Evolutionary conservation across 371 early-diverging fungal genomes (phyloP).

Genomic region (Mucor circinelloides): DNA sequence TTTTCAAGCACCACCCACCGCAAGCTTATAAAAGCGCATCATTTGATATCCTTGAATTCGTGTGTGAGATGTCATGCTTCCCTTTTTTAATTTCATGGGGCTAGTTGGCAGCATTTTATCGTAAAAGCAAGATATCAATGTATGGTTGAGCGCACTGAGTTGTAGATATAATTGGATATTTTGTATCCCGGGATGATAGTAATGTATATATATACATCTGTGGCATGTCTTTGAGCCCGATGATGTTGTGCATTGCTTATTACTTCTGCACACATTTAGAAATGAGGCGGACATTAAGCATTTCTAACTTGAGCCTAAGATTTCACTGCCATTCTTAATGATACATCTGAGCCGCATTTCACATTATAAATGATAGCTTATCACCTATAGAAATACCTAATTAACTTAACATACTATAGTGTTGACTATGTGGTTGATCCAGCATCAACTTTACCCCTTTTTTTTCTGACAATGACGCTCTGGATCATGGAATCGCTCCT

Average conservation of each 20-base stretch:
- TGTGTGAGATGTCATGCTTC: background rate
- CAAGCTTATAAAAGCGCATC: background rate
- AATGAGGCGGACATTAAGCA: no score
- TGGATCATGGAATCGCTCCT: background rate
- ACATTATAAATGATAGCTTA: no score
- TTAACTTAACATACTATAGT: no score
- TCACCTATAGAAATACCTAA: no score
- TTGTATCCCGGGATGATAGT: background rate
- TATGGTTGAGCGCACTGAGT: background rate
- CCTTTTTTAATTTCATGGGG: background rate
- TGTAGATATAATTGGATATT: background rate
- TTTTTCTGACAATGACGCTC: background rate
- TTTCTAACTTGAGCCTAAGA: no score
- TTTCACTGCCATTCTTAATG: no score
- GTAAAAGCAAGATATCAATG: background rate
- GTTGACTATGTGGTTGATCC: background rate
- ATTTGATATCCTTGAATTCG: background rate
- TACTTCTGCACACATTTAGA: no score
- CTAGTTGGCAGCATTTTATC: background rate
- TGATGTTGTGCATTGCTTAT: background rate
- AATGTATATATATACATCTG: background rate
- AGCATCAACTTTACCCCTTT: background rate
- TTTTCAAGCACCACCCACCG: background rate
- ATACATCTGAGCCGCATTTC: no score
- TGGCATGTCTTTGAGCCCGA: background rate